Base-by-base conservation (phyloP, 2,329 filamentous ascomycete species). In the Colletotrichum sp. region DNA sequence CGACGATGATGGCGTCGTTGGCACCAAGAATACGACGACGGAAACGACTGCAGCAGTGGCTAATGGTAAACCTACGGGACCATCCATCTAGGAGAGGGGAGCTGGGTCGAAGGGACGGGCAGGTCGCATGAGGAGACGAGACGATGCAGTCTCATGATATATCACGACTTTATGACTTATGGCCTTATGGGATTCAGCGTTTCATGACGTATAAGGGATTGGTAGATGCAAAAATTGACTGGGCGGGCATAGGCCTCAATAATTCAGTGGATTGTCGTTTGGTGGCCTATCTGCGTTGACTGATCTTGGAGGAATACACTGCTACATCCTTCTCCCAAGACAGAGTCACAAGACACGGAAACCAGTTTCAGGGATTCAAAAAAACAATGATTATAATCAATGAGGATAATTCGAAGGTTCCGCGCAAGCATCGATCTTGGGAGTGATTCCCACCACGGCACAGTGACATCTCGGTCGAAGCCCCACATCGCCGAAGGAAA, bases 401-500 rank as follows among this genome's bases (percentile, higher is more conserved):
- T 21, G 44, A 13, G 10, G n/a, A 13, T 13, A 52, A 8, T 52
- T 21, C 7, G n/a, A 21, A 52, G n/a, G 12, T 52, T 21, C 2
- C 12, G n/a, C 44, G n/a, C 3, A 52, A 21, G 10, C 12, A 52
- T 13, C n/a, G n/a, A 52, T 52, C 10, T 4, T 21, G 0, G 44
- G 44, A 57, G 65, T 26, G n/a, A 32, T 21, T n/a, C 39, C 18
- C 15, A 5, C 34, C 24, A 15, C 30, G 60, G n/a, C 49, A 15
- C 18, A 32, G 39, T 66, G 39, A 66, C 16, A 18, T 16, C 57
- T 76, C 64, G 44, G 64, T 73, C 57, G 39, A 32, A 24, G 73
- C 73, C 73, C 73, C 73, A 76, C 73, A 76, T 76, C 73, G 63
- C 64, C 70, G 73, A 73, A 18, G n/a, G 18, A 76, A 71, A 65